Evolutionary conservation across 345 rosid species (phyloP).

Genomic region (Viola odorata): DNA sequence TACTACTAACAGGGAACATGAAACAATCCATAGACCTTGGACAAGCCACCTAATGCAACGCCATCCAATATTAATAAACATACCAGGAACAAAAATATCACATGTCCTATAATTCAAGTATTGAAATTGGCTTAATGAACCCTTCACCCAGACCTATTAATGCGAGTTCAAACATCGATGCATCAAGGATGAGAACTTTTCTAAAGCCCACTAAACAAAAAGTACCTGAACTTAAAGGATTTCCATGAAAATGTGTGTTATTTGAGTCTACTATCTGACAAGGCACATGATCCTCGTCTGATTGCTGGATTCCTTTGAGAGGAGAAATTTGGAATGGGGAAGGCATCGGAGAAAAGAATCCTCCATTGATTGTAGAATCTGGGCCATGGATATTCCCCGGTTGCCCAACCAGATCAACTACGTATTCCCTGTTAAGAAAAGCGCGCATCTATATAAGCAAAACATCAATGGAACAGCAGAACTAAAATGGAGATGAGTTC

Average conservation of each 20-base stretch:
- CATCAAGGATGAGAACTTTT: slow-evolving; percentile 7
- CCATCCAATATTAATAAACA: too few species aligned
- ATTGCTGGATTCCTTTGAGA: slow-evolving; percentile 44
- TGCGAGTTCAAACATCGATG: background rate
- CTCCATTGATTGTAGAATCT: slow-evolving; percentile 83
- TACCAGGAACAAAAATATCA: too few species aligned
- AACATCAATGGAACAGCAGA: background rate
- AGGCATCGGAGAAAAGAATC: slow-evolving; percentile 43
- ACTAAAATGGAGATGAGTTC: background rate
- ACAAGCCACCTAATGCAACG: too few species aligned
- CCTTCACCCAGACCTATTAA: background rate
- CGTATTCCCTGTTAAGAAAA: slow-evolving; percentile 72
- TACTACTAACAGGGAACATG: too few species aligned
- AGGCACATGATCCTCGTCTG: slow-evolving; percentile 35
- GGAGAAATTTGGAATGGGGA: slow-evolving; percentile 61
- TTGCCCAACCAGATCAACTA: slow-evolving; percentile 87
- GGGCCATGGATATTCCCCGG: slow-evolving; percentile 89
- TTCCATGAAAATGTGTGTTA: slow-evolving; percentile 26
- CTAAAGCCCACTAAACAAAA: too few species aligned
- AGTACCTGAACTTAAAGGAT: slow-evolving; percentile 40
- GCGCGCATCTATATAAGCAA: slow-evolving; percentile 9
- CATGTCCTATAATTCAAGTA: too few species aligned
- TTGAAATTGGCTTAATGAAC: too few species aligned
- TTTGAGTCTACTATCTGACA: slow-evolving; percentile 30
- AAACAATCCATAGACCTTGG: too few species aligned